Evolutionary conservation across 108 stramenopile species (phyloP).

Genomic region (Skeletonema tropicum): DNA sequence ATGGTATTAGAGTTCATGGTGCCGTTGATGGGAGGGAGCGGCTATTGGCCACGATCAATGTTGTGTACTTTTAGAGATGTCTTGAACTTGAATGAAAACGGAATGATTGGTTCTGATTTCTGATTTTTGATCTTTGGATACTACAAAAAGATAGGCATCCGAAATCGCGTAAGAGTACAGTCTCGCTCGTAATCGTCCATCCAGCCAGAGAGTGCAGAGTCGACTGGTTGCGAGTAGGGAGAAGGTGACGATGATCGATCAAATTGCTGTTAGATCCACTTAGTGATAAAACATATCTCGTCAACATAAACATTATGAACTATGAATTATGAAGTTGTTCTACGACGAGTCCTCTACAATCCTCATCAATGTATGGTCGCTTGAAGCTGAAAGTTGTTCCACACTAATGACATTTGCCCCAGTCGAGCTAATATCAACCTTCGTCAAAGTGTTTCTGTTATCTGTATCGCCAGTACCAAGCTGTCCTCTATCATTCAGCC

Average conservation of each 20-base stretch:
- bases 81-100: not conserved
- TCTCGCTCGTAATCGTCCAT: too few species aligned
- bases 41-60: too few species aligned
- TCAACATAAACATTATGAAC: not conserved
- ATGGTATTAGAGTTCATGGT: not conserved
- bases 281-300: too few species aligned
- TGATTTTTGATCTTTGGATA: too few species aligned
- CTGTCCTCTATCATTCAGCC: conserved; percentile 46
- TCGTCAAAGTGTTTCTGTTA: conserved; percentile 34
- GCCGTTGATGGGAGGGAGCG: not conserved
- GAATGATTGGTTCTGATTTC: not conserved
- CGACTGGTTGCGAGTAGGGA: too few species aligned
- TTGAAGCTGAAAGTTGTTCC: conserved; percentile 30
- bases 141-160: too few species aligned
- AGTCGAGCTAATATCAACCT: conserved; percentile 13
- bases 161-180: too few species aligned
- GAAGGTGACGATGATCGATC: too few species aligned
- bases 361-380: conserved; percentile 31
- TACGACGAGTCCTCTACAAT: not conserved
- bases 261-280: too few species aligned
- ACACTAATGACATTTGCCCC: not conserved
- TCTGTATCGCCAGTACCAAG: conserved; percentile 38
- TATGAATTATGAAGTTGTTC: not conserved
- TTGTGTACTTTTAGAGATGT: too few species aligned
- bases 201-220: too few species aligned